Percentiles rank a stretch among this genome's conserved stretches.
Conservation (phyloP, 2,329 filamentous ascomycete species). For the Diaporthe capsici region DNA sequence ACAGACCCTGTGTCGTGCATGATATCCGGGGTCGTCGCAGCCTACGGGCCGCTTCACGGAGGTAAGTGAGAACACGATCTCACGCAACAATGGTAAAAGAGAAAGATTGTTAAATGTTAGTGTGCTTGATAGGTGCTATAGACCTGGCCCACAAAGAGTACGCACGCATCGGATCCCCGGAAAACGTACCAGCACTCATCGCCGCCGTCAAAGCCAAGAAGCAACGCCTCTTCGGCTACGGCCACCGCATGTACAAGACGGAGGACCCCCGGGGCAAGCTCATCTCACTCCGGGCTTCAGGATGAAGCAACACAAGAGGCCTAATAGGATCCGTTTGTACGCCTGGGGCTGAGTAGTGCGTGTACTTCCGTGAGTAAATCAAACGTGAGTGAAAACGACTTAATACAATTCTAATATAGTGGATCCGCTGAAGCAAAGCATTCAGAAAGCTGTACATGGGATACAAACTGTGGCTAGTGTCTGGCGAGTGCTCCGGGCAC, state of each 20-base stretch:
- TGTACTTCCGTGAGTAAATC: no score
- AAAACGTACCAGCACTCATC: constrained; percentile 65
- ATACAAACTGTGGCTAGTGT: no score
- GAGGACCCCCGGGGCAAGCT: constrained; percentile 60
- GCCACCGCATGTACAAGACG: constrained; percentile 68
- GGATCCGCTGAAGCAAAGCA: no score
- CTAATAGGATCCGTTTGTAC: no score
- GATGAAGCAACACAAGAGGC: no score
- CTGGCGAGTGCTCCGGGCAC: no score
- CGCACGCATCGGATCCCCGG: constrained; percentile 62
- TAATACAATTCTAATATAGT: no score
- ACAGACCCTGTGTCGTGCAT: constrained; percentile 69
- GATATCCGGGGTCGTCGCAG: constrained; percentile 63
- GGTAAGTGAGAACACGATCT: background rate
- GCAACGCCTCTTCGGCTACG: constrained; percentile 67
- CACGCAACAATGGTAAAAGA: background rate
- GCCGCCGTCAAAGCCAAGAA: constrained; percentile 63
- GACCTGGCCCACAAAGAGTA: constrained; percentile 69
- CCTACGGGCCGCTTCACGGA: constrained; percentile 70
- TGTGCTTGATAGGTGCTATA: constrained; percentile 54
- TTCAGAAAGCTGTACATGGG: no score
- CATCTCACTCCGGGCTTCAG: background rate
- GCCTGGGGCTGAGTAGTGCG: no score
- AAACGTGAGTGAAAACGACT: no score
- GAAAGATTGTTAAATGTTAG: constrained; percentile 44